Evolutionary conservation across 371 early-diverging fungal species (phyloP), one percentile per base, ranked within the genome.

Genomic region (Gilbertella persicaria): DNA sequence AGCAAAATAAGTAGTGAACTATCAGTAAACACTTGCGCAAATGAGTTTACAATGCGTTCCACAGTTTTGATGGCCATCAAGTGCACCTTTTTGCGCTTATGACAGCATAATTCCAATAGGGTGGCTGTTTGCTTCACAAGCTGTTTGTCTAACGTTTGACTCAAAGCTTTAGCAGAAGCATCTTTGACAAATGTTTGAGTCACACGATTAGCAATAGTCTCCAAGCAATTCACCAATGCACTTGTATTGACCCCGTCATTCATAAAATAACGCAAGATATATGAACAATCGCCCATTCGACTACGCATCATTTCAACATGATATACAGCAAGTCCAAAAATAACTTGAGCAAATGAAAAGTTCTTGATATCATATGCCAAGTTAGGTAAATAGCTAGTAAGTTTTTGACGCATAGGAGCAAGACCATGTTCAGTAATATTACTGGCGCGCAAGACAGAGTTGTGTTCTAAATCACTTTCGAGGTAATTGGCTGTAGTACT

Each of bases 381-480:
- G 5, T 69, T 33, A 0, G 42, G 88, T 67, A 57, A 50, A 20
- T 58, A 56, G 6, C 49, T 60, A 4, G 62, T 59, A 13, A 75
- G 52, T 20, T 62, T 66, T 40, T 75, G 75, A 30, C 75, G 67
- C 62, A 71, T 52, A 6, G 63, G 44, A 0, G 23, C 28, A 16
- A 57, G 16, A 13, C 35, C 57, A 41, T 85, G 81, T 10, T 93
- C 94, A 10, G 83, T 61, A 23, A 47, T 38, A 37, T 80, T 75
- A 23, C 80, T 86, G 29, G 82, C 80, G 39, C 88, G 80, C 19
- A 94, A 67, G 6, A 95, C 86, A 7, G 95, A 92, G 66, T 93
- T 92, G 58, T 89, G 86, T 47, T 91, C 90, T 13, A 97, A 68
- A 58, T 96, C 95, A n/a, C 87, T 91, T 47, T 94, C 94, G 21